Percentiles rank a stretch among this genome's conserved stretches.
Conservation (phyloP, 106 monocot genomes). For the Triglochin maritima region DNA sequence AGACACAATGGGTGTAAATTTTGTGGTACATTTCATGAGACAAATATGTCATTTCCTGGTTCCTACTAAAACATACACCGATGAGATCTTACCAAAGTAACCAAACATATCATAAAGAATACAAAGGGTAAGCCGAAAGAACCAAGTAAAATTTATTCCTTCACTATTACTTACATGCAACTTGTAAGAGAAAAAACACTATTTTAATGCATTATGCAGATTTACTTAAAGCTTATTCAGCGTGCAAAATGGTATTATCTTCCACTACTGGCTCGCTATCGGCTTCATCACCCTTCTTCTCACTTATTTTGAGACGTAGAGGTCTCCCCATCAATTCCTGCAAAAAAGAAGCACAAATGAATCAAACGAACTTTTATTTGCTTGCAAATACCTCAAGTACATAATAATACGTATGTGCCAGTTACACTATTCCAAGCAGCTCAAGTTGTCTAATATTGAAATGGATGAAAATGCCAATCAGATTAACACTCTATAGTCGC, state of each 20-base stretch:
- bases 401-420: no score
- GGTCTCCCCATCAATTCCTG: conserved; percentile 89
- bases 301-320: conserved; percentile 54
- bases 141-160: not conserved
- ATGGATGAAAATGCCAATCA: no score
- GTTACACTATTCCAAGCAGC: no score
- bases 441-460: no score
- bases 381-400: not conserved
- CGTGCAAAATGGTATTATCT: not conserved
- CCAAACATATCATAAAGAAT: not conserved
- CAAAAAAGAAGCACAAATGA: not conserved
- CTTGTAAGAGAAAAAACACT: no score
- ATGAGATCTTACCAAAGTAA: not conserved
- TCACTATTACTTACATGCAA: not conserved
- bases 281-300: conserved; percentile 23
- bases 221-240: not conserved
- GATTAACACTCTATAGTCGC: no score
- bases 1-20: no score
- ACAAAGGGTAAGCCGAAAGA: not conserved
- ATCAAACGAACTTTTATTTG: not conserved
- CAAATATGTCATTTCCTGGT: no score
- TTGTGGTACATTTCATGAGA: no score
- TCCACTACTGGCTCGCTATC: conserved; percentile 13
- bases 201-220: no score
- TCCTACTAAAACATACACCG: no score